phyloP scores from a whole-genome alignment of 805 yeast species.

The Metschnikowia borealis region DNA sequence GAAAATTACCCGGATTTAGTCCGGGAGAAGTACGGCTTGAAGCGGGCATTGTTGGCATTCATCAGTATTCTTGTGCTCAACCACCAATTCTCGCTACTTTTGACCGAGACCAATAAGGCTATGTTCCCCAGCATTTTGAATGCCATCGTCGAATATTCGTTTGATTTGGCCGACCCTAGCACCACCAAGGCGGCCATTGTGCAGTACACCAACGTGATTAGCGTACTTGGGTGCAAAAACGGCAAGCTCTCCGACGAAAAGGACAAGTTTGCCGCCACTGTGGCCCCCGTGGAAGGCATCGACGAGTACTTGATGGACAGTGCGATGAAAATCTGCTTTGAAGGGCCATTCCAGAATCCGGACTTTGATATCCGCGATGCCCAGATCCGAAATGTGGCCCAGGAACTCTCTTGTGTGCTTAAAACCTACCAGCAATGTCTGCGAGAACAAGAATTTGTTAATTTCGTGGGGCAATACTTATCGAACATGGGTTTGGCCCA shows the following conservation, averaged over 20 bases:
- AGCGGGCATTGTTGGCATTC: conserved; percentile 66
- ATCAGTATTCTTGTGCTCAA: conserved; percentile 70
- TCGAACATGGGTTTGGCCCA: conserved; percentile 55
- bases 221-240: conserved; percentile 63
- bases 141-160: conserved; percentile 61
- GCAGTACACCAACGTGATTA: conserved; percentile 60
- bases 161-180: conserved; percentile 57
- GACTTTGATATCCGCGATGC: conserved; percentile 73
- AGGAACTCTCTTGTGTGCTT: conserved; percentile 69
- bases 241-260: conserved; percentile 54
- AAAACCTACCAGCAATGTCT: conserved; percentile 43
- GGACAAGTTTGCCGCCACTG: conserved; percentile 48
- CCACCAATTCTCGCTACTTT: conserved; percentile 71
- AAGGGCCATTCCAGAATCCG: conserved; percentile 70
- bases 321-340: conserved; percentile 64
- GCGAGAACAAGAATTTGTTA: conserved; percentile 43
- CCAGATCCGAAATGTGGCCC: conserved; percentile 66
- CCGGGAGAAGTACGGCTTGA: conserved; percentile 62
- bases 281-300: conserved; percentile 61
- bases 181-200: conserved; percentile 67
- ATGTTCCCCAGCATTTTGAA: conserved; percentile 59
- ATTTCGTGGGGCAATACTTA: conserved; percentile 50
- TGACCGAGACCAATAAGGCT: conserved; percentile 62
- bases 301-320: conserved; percentile 67
- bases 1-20: conserved; percentile 53